Evolutionary conservation across 768 basidiomycete species (phyloP), one percentile per base, ranked within the genome.

Genomic region (Leccinum obscurum): DNA sequence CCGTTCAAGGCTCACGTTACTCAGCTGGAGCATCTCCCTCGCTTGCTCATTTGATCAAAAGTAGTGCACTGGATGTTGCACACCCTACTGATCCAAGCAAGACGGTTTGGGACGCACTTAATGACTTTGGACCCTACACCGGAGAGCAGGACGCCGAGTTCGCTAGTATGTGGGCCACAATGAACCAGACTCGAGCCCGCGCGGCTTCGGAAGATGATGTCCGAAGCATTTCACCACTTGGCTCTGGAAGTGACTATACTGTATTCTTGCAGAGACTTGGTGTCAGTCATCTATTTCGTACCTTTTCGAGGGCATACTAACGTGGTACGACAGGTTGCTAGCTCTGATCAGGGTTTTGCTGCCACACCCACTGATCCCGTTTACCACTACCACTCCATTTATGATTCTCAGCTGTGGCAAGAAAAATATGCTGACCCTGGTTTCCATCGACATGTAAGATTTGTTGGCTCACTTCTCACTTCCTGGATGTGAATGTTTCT

Each of bases 221-320:
- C 11, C 70, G 75, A 9, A 81, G 80, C 14, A 74, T 93, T 22
- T 35, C 39, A 1, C 81, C 90, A 13, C 77, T 93, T 24, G 92
- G 92, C 30, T 90, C 87, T 52, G 92, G 92, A 46, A 92, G 90
- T 57, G 95, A 97, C 74, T 97, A 80, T 64, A 96, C 95, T 1
- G 90, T 92, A 9, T 97, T 98, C 76, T 76, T 98, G 66, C 92
- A 97, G 73, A 80, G 86, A 50, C 78, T 86, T 50, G 89, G 89
- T 1, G 82, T 89, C 56, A 72, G 84, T 30, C 57, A 66, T 26
- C 9, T 14, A 6, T 46, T 34, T 49, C 8, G 2, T 44, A 24
- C 7, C 8, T 49, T 58, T 39, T 4, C 2, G 8, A n/a, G 4
- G 13, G 34, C 20, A 32, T 46, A 55, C n/a, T 61, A 4, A 62